Evolutionary conservation across 108 stramenopile species (phyloP).

Genomic region (Mayamaea pseudoterrestris): DNA sequence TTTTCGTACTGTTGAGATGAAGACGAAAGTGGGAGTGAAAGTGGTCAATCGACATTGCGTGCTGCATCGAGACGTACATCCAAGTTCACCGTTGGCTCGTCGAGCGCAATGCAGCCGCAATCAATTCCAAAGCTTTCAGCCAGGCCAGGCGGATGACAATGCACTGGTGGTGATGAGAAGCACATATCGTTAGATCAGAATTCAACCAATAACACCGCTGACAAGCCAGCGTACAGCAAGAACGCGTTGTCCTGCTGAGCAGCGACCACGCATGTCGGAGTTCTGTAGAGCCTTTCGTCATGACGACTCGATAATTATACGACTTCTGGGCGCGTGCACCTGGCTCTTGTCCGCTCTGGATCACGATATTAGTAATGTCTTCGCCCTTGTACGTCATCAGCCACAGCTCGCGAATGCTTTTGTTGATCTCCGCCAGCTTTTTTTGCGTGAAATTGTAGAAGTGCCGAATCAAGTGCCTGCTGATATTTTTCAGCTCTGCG

Average conservation of each 20-base stretch:
- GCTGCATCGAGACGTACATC: no score
- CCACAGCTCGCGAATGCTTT: slow-evolving; percentile 84
- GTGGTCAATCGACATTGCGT: no score
- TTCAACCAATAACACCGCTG: no score
- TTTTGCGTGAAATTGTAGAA: no score
- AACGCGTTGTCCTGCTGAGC: slow-evolving; percentile 91
- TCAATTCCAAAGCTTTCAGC: slow-evolving; percentile 96
- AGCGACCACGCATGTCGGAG: slow-evolving; percentile 99
- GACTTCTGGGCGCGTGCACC: slow-evolving; percentile 44
- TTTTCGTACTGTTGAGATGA: no score
- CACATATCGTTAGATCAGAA: no score
- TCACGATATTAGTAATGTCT: slow-evolving; percentile 94
- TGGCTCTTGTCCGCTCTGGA: slow-evolving; percentile 82
- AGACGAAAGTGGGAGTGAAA: no score
- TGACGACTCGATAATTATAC: slow-evolving; percentile 98
- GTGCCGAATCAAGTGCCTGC: slow-evolving; percentile 80
- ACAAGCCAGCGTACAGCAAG: no score
- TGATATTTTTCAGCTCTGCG: slow-evolving; percentile 89
- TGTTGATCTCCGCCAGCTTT: slow-evolving; percentile 97
- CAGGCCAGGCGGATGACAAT: slow-evolving; percentile 98
- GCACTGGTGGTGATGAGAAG: no score
- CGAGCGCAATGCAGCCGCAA: slow-evolving; percentile 92
- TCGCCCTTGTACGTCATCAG: slow-evolving; percentile 92
- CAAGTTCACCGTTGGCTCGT: slow-evolving; percentile 94
- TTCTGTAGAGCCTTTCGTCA: slow-evolving; percentile 76